A percentile compares a stretch with the other conserved stretches of the same genome.
Conservation (phyloP, 441 rosid species). For the California macrophylla region DNA sequence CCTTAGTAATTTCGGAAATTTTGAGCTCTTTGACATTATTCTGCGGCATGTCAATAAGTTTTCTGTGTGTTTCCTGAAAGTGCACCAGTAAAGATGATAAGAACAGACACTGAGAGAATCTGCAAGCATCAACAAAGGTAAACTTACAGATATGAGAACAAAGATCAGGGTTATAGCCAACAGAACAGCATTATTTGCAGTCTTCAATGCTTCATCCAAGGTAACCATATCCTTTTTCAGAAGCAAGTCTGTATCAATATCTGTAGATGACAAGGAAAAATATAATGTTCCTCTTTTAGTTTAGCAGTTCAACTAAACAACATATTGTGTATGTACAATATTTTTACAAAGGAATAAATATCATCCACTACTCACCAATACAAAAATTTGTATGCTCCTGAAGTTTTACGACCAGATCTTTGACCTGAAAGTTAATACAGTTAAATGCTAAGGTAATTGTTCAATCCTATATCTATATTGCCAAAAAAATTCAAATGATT, state of each 20-base stretch:
- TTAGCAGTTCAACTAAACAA: constrained; percentile 15
- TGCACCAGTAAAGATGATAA: constrained; percentile 16
- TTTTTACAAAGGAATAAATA: neutral
- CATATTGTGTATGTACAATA: neutral
- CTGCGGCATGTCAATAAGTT: constrained; percentile 33
- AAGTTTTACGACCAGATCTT: constrained; percentile 45
- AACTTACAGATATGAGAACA: constrained; percentile 53
- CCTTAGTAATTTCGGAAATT: constrained; percentile 47
- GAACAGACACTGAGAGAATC: constrained; percentile 12
- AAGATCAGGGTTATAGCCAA: constrained; percentile 60
- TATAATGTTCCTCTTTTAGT: constrained; percentile 16
- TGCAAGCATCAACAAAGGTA: constrained; percentile 17
- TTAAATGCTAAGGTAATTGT: neutral
- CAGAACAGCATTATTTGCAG: constrained; percentile 71
- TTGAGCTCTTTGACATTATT: constrained; percentile 44
- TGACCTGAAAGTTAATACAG: constrained; percentile 46
- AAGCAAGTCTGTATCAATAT: constrained; percentile 69
- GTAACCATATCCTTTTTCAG: constrained; percentile 79
- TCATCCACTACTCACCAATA: constrained; percentile 42
- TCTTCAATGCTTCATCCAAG: constrained; percentile 76
- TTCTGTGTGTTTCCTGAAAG: constrained; percentile 51
- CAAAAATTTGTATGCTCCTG: constrained; percentile 51
- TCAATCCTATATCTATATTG: neutral
- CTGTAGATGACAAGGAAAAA: constrained; percentile 29
- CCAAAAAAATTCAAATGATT: neutral